phyloP scores from a whole-genome alignment of 202 grass and related monocot species.

The Zoysia matrella region DNA sequence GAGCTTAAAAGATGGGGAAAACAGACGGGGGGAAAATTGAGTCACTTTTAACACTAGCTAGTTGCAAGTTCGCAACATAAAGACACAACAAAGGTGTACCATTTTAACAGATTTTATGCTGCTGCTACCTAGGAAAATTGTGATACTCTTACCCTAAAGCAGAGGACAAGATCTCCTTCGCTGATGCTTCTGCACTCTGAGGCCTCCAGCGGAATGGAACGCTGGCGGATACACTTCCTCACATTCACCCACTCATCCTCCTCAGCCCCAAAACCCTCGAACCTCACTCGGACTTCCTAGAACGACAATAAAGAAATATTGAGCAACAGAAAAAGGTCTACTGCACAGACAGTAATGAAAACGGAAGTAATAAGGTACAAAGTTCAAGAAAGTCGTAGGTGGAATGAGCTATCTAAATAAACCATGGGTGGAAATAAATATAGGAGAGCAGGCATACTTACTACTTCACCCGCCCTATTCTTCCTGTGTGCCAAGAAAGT shows the following conservation, averaged over 20 bases:
- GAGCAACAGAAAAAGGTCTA: constrained; percentile 14
- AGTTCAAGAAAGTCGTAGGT: constrained; percentile 7
- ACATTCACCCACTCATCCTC: constrained; percentile 99
- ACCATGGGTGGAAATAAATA: not conserved
- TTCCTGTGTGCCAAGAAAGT: too few relatives aligned
- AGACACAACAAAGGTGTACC: not conserved
- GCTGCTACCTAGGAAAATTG: not conserved
- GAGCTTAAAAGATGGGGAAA: not conserved
- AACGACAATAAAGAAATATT: constrained; percentile 28
- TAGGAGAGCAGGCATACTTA: constrained; percentile 48
- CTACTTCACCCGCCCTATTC: constrained; percentile 54
- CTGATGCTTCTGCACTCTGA: constrained; percentile 68
- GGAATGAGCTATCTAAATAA: not conserved
- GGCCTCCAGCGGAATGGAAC: constrained; percentile 85
- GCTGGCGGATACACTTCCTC: constrained; percentile 69
- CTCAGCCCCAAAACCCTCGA: constrained; percentile 75
- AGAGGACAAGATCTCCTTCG: constrained; percentile 86
- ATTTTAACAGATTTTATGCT: not conserved
- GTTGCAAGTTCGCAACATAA: not conserved
- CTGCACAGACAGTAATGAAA: not conserved
- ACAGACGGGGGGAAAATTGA: not conserved
- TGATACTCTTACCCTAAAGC: constrained; percentile 66
- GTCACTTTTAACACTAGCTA: not conserved
- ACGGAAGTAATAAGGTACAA: not conserved
- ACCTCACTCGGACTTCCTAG: constrained; percentile 94